Base-by-base conservation (phyloP, 2,329 filamentous ascomycete species). In the Neoascochyta sp. region DNA sequence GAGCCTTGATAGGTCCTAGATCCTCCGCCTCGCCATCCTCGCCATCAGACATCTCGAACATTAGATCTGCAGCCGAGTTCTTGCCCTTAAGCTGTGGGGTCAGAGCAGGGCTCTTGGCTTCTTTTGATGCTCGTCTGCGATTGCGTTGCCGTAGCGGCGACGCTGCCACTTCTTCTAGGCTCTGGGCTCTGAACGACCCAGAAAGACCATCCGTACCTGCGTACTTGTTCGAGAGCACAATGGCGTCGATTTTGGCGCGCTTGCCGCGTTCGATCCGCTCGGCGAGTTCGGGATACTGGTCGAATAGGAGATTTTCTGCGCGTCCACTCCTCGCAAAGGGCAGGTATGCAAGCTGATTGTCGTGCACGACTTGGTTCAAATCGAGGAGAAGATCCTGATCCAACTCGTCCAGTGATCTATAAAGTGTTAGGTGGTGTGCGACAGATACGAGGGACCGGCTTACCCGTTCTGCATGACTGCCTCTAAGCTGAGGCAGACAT, bases 11-110 rank as follows among this genome's bases (percentile, higher is more conserved):
- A 17, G 39, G 47, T 6, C 41, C 30, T 2, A 26, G 8, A 5
- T 22, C 7, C 8, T 29, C 37, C 5, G 33, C 27, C 3, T 43
- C 36, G 5, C 52, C 52, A 10, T 60, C 42, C 34, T 72, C 73
- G 23, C 88, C 86, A 20, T 93, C 88, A 36, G 95, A 90, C 88
- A 95, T 95, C 44, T 86, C 80, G 54, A 95, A 95, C 61, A 95
- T 94, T 32, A 95, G 72, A 47, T 95, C 89, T 20, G 73, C 73
- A 1, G 74, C 68, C 0, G 83, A 89, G 12, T 73, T 73, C 50
- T 79, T 87, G 1, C 82, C 73, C 32, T 77, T 80, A 24, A 92
- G 68, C 11, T 67, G 70, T 1, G 87, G 86, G 33, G 79, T 86
- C 29, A 75, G 71, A 0, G 73, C 69, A 38, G 78, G 77, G 41